A percentile compares a stretch with the other conserved stretches of the same genome.
phyloP scores from a whole-genome alignment of 768 basidiomycete species.

The Tricholoma bakamatsutake region DNA sequence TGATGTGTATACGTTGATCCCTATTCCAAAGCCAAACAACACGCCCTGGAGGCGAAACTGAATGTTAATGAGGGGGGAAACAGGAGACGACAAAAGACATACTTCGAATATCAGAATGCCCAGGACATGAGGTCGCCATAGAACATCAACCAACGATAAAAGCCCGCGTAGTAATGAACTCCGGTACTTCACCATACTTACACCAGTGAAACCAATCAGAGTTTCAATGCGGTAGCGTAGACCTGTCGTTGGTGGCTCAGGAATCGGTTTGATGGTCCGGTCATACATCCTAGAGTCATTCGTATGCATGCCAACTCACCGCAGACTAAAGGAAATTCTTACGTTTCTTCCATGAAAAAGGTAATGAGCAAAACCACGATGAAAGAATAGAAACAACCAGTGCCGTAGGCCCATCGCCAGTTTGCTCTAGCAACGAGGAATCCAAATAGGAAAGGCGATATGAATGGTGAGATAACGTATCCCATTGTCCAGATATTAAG shows the following conservation, averaged over 20 bases:
- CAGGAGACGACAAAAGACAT: not conserved
- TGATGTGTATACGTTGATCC: conserved; percentile 45
- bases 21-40: conserved; percentile 60
- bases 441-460: conserved; percentile 62
- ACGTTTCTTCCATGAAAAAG: conserved; percentile 67
- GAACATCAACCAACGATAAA: conserved; percentile 40
- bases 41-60: conserved; percentile 29
- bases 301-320: not conserved
- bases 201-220: conserved; percentile 58
- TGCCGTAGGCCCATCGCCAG: conserved; percentile 66
- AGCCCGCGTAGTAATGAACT: conserved; percentile 42
- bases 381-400: conserved; percentile 52
- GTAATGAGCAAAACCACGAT: conserved; percentile 51
- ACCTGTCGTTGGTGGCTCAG: conserved; percentile 32
- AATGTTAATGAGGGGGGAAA: not conserved
- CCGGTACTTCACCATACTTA: conserved; percentile 51
- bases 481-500: conserved; percentile 72
- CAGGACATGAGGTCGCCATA: conserved; percentile 60
- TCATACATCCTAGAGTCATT: conserved; percentile 48
- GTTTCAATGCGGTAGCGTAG: conserved; percentile 51
- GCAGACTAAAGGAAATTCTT: conserved; percentile 12
- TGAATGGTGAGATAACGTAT: conserved; percentile 59
- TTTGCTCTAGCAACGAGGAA: conserved; percentile 56
- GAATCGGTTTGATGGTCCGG: conserved; percentile 48
- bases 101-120: conserved; percentile 50